Evolutionary conservation across 2,329 filamentous ascomycete genomes (phyloP).

Genomic region (Colletotrichum eleusines): DNA sequence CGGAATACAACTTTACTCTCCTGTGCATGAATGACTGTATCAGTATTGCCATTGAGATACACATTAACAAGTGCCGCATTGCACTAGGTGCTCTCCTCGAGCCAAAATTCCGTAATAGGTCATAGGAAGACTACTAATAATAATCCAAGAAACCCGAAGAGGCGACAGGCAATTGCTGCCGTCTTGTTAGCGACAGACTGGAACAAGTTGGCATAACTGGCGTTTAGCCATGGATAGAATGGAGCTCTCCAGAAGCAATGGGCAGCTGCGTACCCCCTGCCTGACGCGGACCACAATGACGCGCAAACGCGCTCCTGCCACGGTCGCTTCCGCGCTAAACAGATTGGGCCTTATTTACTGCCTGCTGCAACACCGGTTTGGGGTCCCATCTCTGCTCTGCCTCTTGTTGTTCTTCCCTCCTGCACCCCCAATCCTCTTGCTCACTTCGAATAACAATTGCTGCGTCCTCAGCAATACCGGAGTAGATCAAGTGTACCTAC

Average conservation of each 20-base stretch:
- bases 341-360: constrained; percentile 7
- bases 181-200: not conserved
- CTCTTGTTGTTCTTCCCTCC: not conserved
- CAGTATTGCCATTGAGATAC: not conserved
- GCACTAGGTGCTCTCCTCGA: not conserved
- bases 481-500: not conserved
- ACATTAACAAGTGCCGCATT: not conserved
- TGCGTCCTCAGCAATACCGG: not conserved
- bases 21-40: not conserved
- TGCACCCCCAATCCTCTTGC: not conserved
- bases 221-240: not conserved
- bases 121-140: not conserved
- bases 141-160: not conserved
- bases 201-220: not conserved
- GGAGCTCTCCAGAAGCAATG: constrained; percentile 18
- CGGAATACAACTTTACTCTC: no score
- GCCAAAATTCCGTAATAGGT: not conserved
- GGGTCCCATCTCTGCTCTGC: not conserved
- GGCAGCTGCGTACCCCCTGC: constrained; percentile 11
- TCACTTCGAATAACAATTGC: not conserved
- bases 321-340: constrained; percentile 4
- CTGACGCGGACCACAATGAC: constrained; percentile 5
- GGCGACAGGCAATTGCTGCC: not conserved
- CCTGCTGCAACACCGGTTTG: not conserved
- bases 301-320: constrained; percentile 16